These are phyloP conservation scores for Pestalotiopsis sp. DNA, from an alignment of 2,329 filamentous ascomycete species.

Conservation along the genomic window DNA sequence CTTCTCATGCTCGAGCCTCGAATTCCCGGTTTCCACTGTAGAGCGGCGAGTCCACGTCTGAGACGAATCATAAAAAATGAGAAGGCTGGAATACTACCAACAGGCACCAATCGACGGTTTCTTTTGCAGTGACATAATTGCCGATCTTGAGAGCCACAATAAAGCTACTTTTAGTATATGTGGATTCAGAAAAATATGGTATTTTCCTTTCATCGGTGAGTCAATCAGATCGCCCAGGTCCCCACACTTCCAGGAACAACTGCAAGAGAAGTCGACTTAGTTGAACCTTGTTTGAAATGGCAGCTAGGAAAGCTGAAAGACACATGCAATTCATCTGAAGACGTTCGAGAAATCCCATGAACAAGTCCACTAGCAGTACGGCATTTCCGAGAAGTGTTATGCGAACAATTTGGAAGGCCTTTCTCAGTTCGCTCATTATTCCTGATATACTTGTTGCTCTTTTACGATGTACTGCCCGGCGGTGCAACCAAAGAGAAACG, in stretches of 20 bases:
- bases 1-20: background rate
- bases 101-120: background rate
- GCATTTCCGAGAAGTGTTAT: too few species aligned
- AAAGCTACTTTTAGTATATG: background rate
- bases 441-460: background rate
- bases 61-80: background rate
- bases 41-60: too few species aligned
- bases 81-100: constrained; percentile 5
- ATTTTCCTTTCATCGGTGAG: background rate
- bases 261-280: background rate
- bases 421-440: too few species aligned
- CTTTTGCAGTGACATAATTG: constrained; percentile 4
- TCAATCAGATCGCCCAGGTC: background rate
- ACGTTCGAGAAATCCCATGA: too few species aligned
- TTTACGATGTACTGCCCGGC: background rate
- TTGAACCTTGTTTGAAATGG: background rate
- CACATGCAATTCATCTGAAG: too few species aligned
- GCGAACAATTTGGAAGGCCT: too few species aligned
- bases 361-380: too few species aligned
- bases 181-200: background rate
- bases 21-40: background rate
- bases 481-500: background rate
- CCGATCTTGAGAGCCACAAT: constrained; percentile 1
- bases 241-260: constrained; percentile 3
- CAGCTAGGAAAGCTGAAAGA: background rate